Conservation (phyloP, 2,329 filamentous ascomycete species). For the Microsporum audouinii region DNA sequence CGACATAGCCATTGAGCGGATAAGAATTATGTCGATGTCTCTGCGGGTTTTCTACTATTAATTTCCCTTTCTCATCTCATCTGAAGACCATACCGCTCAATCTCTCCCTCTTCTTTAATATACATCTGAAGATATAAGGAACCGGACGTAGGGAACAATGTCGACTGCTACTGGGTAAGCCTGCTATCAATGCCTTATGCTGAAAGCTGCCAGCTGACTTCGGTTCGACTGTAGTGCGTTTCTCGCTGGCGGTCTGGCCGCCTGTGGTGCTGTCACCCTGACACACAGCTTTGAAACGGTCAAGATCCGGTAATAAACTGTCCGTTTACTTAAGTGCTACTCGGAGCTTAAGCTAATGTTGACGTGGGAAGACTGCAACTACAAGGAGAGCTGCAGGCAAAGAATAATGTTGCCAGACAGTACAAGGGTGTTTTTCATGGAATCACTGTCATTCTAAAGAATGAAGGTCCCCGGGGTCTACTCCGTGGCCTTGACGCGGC, state of each 20-base stretch:
- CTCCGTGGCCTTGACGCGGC: constrained; percentile 84
- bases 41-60: neutral
- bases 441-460: constrained; percentile 75
- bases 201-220: neutral
- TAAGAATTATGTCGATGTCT: neutral
- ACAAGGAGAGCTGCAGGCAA: constrained; percentile 86
- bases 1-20: neutral
- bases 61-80: neutral
- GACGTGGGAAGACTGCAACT: constrained; percentile 62
- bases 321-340: neutral
- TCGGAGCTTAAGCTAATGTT: neutral
- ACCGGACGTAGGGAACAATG: constrained; percentile 28
- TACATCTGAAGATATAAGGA: neutral
- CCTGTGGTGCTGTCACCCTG: constrained; percentile 92
- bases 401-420: constrained; percentile 70
- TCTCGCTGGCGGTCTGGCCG: constrained; percentile 89
- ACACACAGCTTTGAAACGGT: constrained; percentile 98
- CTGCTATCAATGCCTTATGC: neutral
- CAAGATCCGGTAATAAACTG: constrained; percentile 74
- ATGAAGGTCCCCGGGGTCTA: constrained; percentile 76
- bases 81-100: neutral
- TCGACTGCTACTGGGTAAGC: constrained; percentile 43
- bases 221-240: constrained; percentile 53
- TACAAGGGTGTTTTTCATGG: constrained; percentile 90
- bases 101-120: neutral